Evolutionary conservation across 179 eudicot genomes (phyloP).

Genomic region (Monotropa hypopitys): DNA sequence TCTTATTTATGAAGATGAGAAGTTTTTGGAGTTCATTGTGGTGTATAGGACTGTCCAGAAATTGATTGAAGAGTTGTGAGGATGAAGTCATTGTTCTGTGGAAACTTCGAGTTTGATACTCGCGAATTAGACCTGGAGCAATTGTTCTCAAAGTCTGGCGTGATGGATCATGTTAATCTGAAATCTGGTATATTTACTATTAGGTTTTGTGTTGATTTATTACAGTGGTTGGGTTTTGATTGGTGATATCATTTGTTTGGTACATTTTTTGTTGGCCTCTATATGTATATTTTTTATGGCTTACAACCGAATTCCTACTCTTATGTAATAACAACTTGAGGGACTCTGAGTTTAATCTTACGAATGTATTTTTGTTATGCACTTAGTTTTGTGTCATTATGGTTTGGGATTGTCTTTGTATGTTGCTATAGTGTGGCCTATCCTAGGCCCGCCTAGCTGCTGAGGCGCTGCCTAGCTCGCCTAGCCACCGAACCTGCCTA

Average conservation of each 20-base stretch:
- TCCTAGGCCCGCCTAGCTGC: no score
- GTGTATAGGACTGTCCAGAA: not conserved
- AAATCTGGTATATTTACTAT: slow-evolving; percentile 51
- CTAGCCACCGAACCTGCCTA: no score
- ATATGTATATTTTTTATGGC: not conserved
- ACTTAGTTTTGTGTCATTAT: not conserved
- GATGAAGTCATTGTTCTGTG: slow-evolving; percentile 70
- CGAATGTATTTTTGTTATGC: not conserved
- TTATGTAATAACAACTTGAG: not conserved
- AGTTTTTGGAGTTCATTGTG: not conserved
- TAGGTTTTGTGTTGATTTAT: not conserved
- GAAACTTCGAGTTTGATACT: slow-evolving; percentile 73
- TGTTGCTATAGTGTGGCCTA: not conserved
- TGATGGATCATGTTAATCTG: slow-evolving; percentile 83
- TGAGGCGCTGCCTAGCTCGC: no score
- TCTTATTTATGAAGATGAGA: not conserved
- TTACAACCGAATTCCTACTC: not conserved
- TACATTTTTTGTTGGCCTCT: not conserved
- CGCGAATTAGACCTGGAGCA: slow-evolving; percentile 78
- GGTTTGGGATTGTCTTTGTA: not conserved
- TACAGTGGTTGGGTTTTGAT: not conserved
- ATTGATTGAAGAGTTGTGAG: slow-evolving; percentile 4
- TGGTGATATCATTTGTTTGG: not conserved
- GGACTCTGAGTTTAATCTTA: not conserved
- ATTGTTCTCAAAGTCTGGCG: slow-evolving; percentile 65